These are phyloP conservation scores for Colletotrichum sp. DNA, from an alignment of 2,329 filamentous ascomycete genomes.

Conservation along the genomic window DNA sequence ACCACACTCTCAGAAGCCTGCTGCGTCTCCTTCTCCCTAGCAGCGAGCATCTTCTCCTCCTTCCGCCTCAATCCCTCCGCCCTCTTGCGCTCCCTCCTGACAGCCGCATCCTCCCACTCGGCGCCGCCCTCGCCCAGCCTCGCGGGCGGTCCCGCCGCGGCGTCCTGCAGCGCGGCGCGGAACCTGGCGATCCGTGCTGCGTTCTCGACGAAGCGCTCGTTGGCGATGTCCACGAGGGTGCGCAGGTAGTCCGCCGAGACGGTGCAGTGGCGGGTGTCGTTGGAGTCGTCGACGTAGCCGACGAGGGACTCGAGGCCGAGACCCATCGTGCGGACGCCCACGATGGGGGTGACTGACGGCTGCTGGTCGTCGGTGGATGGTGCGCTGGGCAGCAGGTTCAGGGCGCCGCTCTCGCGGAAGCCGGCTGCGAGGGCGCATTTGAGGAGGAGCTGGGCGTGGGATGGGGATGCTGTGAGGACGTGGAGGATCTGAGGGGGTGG, in stretches of 20 bases:
- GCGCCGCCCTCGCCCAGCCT: slow-evolving; percentile 32
- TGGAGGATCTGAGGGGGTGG: slow-evolving; percentile 75
- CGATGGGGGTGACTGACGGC: slow-evolving; percentile 64
- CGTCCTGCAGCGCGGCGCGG: slow-evolving; percentile 50
- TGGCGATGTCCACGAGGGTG: slow-evolving; percentile 72
- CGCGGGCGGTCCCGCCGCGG: slow-evolving; percentile 28
- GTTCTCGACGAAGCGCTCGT: slow-evolving; percentile 77
- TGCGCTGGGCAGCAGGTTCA: slow-evolving; percentile 59
- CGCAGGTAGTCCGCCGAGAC: slow-evolving; percentile 73
- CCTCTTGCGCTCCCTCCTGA: slow-evolving; percentile 59
- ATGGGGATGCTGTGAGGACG: slow-evolving; percentile 76
- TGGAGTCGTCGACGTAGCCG: slow-evolving; percentile 53
- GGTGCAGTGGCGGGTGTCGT: slow-evolving; percentile 46
- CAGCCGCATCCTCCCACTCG: slow-evolving; percentile 60
- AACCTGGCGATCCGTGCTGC: slow-evolving; percentile 71
- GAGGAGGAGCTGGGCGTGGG: slow-evolving; percentile 77
- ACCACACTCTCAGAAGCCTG: not conserved
- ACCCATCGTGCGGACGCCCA: slow-evolving; percentile 85
- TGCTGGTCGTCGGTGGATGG: slow-evolving; percentile 35
- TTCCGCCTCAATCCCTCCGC: slow-evolving; percentile 62
- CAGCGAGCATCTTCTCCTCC: slow-evolving; percentile 43
- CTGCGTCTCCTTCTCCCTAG: not conserved
- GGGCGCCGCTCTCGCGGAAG: slow-evolving; percentile 88
- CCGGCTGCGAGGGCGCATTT: slow-evolving; percentile 80
- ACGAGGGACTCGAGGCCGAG: slow-evolving; percentile 83